Evolutionary conservation across 2,329 filamentous ascomycete species (phyloP), one percentile per base, ranked within the genome.

Genomic region (Paecilomyces sp.): DNA sequence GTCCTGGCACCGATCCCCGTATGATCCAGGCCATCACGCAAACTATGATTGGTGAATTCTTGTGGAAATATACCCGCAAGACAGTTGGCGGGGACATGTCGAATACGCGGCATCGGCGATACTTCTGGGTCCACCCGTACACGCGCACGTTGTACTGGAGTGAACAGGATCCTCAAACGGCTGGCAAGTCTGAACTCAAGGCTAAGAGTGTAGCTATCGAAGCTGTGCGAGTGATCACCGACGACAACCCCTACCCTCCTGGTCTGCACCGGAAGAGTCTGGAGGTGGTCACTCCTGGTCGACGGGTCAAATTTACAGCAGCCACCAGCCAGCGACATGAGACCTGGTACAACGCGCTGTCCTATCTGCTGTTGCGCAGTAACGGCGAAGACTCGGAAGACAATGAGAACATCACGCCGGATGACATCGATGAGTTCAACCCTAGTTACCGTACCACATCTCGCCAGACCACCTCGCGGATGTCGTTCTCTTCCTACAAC

Each of bases 11-110:
- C 4, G 94, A 99, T 77, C 93, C 93, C 63, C 90, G 93, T 67
- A 97, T 99, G 92, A 97, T 99, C 66, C 92, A 97, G 78, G 94
- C 94, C 55, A 97, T 99, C 65, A 99, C 94, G 1, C 93, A 99
- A 76, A 97, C 94, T 18, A 99, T 99, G 94, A 97, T 99, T 70
- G 94, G 94, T 59, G 94, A 99, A 74, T 97, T 93, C 74, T 81
- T 99, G 50, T 99, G 94, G 94, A 99, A 99, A 75, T 99, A 99
- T 76, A 99, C 94, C 0, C 89, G 94, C 68, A 96, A 94, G 79
- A 83, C 92, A 61, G 92, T 92, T n/a, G 88, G 93, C 25, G 89
- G 87, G 58, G 90, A 92, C 63, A 86, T 96, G 76, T 97, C 92
- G 15, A 89, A 88, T 67, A 96, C 92, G 59, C 86, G 94, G 57